Evolutionary conservation across 495 filamentous ascomycete species (phyloP).

Genomic region (Neurospora sp.): DNA sequence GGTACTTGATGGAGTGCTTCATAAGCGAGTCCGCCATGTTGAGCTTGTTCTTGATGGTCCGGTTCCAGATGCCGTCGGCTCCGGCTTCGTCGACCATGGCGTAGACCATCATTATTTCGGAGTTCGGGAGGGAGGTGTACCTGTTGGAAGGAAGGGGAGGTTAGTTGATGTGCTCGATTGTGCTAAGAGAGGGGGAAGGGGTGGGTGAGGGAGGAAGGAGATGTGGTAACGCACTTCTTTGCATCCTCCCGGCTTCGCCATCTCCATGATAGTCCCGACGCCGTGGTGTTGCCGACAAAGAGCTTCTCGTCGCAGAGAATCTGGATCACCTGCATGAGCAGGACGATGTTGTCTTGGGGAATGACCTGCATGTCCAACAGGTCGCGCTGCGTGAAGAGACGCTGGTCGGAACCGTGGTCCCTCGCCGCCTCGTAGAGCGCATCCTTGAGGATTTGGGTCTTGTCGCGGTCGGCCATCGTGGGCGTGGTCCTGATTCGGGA

Average conservation of each 20-base stretch:
- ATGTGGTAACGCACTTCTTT: slow-evolving; percentile 46
- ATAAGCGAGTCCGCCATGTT: slow-evolving; percentile 72
- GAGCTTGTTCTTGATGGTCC: slow-evolving; percentile 60
- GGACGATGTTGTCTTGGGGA: slow-evolving; percentile 44
- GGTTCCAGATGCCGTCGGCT: slow-evolving; percentile 78
- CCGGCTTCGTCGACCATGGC: slow-evolving; percentile 72
- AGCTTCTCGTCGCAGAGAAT: slow-evolving; percentile 54
- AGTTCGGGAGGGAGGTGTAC: slow-evolving; percentile 49
- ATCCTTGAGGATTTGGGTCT: slow-evolving; percentile 23
- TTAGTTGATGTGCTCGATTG: neutral
- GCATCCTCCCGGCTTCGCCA: slow-evolving; percentile 58
- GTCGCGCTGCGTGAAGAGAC: slow-evolving; percentile 57
- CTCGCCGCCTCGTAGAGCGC: slow-evolving; percentile 22
- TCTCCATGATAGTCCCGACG: slow-evolving; percentile 52
- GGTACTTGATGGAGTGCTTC: slow-evolving; percentile 61
- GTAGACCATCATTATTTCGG: slow-evolving; percentile 74
- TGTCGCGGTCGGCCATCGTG: slow-evolving; percentile 7
- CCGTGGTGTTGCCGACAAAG: slow-evolving; percentile 48
- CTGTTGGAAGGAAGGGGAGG: slow-evolving; percentile 21
- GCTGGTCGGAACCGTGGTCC: slow-evolving; percentile 32
- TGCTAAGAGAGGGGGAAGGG: neutral
- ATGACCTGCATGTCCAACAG: slow-evolving; percentile 51
- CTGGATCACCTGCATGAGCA: slow-evolving; percentile 52
- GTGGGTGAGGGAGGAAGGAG: neutral
- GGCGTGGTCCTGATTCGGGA: slow-evolving; percentile 5